Percentiles rank a stretch among this genome's conserved stretches.
These are phyloP conservation scores for Ogataea thermomethanolica DNA, from an alignment of 805 yeast species.

Conservation along the genomic window DNA sequence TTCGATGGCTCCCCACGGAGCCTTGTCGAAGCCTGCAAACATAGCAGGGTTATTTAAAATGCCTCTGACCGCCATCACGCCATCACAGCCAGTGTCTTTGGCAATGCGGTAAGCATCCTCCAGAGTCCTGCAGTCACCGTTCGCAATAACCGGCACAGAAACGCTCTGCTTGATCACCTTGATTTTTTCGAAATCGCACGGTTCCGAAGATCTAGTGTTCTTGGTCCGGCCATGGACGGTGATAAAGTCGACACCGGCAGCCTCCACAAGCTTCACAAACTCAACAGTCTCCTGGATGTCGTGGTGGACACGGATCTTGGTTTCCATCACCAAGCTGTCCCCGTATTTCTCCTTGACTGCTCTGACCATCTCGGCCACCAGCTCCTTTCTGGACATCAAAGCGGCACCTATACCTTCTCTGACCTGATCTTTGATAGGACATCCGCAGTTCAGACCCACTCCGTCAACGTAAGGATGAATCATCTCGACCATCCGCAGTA, in stretches of 20 bases:
- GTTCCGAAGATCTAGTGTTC: constrained; percentile 77
- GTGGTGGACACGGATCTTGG: constrained; percentile 84
- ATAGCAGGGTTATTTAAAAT: constrained; percentile 81
- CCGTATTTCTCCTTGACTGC: constrained; percentile 80
- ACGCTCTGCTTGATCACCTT: constrained; percentile 55
- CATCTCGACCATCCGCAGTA: constrained; percentile 81
- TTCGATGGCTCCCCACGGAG: constrained; percentile 94
- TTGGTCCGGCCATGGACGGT: constrained; percentile 93
- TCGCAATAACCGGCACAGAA: constrained; percentile 84
- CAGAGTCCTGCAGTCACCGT: constrained; percentile 84
- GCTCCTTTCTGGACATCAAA: constrained; percentile 75
- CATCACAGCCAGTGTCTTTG: constrained; percentile 71
- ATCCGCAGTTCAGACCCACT: constrained; percentile 93
- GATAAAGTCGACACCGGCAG: constrained; percentile 88
- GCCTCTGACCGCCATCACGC: constrained; percentile 96
- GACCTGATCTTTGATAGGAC: constrained; percentile 93
- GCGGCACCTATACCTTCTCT: constrained; percentile 98
- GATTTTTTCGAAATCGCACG: constrained; percentile 83
- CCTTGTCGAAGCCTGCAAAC: constrained; percentile 65
- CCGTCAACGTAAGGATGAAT: constrained; percentile 91
- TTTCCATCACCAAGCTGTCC: constrained; percentile 70
- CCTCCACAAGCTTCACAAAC: constrained; percentile 71
- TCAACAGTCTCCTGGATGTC: constrained; percentile 68
- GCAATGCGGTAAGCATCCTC: constrained; percentile 64
- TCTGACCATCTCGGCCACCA: constrained; percentile 77